Conservation (phyloP, 768 basidiomycete genomes). For the Suillus bovinus region DNA sequence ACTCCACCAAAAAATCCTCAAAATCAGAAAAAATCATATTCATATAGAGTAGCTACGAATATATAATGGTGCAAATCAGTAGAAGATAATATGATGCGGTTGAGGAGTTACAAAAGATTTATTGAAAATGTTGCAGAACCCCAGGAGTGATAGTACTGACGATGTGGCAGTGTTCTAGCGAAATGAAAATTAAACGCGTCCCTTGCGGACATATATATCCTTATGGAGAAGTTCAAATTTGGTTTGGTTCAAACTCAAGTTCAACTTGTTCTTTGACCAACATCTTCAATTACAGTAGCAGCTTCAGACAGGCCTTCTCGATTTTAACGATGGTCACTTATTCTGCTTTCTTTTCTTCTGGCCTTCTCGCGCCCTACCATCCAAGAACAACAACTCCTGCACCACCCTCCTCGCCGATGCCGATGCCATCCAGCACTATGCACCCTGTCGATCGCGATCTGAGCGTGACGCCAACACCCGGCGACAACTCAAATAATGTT, state of each 20-base stretch:
- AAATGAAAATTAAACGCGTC: neutral
- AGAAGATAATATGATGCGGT: too few species aligned
- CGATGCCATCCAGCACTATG: slow-evolving; percentile 19
- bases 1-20: too few species aligned
- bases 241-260: too few species aligned
- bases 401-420: slow-evolving; percentile 26
- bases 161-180: neutral
- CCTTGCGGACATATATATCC: neutral
- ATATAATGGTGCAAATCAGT: too few species aligned
- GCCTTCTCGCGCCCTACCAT: slow-evolving; percentile 55
- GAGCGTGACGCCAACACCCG: slow-evolving; percentile 40
- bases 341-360: slow-evolving; percentile 71
- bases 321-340: slow-evolving; percentile 44
- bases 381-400: slow-evolving; percentile 24
- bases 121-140: too few species aligned
- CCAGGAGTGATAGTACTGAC: too few species aligned
- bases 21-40: too few species aligned
- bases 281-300: neutral
- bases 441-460: slow-evolving; percentile 38
- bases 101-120: too few species aligned
- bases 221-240: neutral
- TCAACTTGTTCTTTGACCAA: slow-evolving; percentile 15
- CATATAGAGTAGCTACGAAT: too few species aligned
- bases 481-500: slow-evolving; percentile 21
- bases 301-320: slow-evolving; percentile 7